Evolutionary conservation across 768 basidiomycete species (phyloP), one percentile per base, ranked within the genome.

Genomic region (Tricholoma hemisulphureum): DNA sequence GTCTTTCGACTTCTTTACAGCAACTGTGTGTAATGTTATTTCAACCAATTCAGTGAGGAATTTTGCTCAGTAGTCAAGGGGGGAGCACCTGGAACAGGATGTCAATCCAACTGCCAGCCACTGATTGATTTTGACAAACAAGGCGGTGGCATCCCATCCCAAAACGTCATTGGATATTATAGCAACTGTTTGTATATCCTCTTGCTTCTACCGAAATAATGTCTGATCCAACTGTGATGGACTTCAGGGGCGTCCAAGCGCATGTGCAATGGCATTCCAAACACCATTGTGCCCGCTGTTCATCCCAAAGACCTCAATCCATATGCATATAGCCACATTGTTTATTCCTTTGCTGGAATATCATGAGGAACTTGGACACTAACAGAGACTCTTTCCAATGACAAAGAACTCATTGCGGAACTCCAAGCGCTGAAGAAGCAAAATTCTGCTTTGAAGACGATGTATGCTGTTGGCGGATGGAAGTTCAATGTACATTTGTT

Each of bases 341-440:
- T 43, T 21, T 43, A 43, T 43, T 43, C 41, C 9, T 43, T 43
- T 23, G 41, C 41, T 7, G 41, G 41, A 21, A 21, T 43, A 43
- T 18, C 41, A 43, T 2, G 45, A 34, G 31, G 51, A 31, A 51
- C 26, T 39, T 53, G 32, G 32, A 29, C 18, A 21, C 56, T 57
- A 20, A 57, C 50, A 11, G 56, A 57, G 50, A n/a, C 56, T 20
- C 56, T 41, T 28, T n/a, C 49, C 16, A 31, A 57, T 21, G 56
- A 57, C 23, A 57, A 57, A 16, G 56, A 26, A 21, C 56, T 57
- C n/a, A 57, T 57, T 35, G 49, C 48, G 21, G 56, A 57, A 39
- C 48, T 57, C 10, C 56, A 57, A 21, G 56, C 48, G 35, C 39
- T 57, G 21, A 57, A 57, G 50, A 51, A 57, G 56, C 24, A 6